These are phyloP conservation scores for Austroboletus eburneus DNA, from an alignment of 768 basidiomycete species.

Conservation along the genomic window DNA sequence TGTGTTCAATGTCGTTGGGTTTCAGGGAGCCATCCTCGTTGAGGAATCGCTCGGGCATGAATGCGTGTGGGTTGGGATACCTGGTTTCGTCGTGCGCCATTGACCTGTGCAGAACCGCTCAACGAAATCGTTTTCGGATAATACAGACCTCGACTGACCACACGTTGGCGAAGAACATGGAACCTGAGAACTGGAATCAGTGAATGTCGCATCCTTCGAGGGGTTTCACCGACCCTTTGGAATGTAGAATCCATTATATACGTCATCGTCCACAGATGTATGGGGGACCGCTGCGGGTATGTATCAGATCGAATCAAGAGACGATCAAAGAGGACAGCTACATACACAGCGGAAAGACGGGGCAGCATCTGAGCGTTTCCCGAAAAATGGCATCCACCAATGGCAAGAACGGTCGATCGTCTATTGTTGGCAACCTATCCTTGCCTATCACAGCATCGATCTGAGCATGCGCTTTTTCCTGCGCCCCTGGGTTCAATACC, in stretches of 20 bases:
- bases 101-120: not conserved
- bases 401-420: conserved; percentile 6
- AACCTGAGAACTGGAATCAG: not conserved
- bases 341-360: conserved; percentile 9
- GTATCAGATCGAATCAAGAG: not conserved
- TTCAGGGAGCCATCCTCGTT: conserved; percentile 1
- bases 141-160: too few relatives aligned
- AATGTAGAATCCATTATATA: conserved; percentile 8
- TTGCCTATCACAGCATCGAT: conserved; percentile 8
- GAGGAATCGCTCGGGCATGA: conserved; percentile 8
- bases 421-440: conserved; percentile 4
- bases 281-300: conserved; percentile 4
- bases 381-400: conserved; percentile 5
- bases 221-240: conserved; percentile 8
- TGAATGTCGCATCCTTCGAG: not conserved
- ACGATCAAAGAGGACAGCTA: not conserved
- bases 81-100: conserved; percentile 6
- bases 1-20: not conserved
- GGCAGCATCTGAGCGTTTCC: conserved; percentile 3
- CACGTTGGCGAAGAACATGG: conserved; percentile 1
- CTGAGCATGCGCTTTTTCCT: conserved; percentile 12
- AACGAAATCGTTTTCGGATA: not conserved
- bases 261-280: conserved; percentile 2
- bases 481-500: conserved; percentile 2
- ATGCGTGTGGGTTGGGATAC: conserved; percentile 1